These are phyloP conservation scores for Scheffersomyces lignosus DNA, from an alignment of 805 yeast species.

Conservation along the genomic window DNA sequence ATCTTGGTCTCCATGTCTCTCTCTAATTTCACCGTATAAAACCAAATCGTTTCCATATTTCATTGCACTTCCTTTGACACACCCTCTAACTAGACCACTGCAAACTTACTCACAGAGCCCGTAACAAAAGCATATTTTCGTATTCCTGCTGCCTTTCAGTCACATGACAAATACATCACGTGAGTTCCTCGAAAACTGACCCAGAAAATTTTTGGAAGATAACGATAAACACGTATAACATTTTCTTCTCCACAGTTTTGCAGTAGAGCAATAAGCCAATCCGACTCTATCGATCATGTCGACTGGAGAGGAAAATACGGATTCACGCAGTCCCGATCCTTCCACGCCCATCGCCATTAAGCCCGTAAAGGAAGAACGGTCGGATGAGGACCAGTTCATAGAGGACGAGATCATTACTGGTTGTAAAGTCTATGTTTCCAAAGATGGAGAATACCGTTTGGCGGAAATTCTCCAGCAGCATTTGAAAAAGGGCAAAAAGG, in stretches of 20 bases:
- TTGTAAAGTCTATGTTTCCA: conserved; percentile 76
- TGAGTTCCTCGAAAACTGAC: no score
- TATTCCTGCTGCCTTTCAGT: no score
- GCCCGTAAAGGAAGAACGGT: not conserved
- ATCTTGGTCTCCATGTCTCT: no score
- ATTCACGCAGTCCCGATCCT: not conserved
- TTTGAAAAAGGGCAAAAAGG: conserved; percentile 70
- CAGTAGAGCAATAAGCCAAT: no score
- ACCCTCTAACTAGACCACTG: not conserved
- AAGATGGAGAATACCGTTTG: conserved; percentile 74
- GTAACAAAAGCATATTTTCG: no score
- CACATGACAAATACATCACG: no score
- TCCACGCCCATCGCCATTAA: not conserved
- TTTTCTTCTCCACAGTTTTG: no score
- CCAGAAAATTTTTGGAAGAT: no score
- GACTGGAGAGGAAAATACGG: not conserved
- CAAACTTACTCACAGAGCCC: no score
- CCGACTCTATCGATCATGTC: no score
- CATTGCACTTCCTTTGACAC: not conserved
- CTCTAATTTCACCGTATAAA: not conserved
- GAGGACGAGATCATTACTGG: conserved; percentile 64
- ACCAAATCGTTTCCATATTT: not conserved
- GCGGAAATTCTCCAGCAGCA: conserved; percentile 87
- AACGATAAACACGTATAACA: no score
- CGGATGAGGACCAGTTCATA: conserved; percentile 15